phyloP scores from a whole-genome alignment of 225 moss, liverwort and hornwort species.

The Rhytidiadelphus loreus region DNA sequence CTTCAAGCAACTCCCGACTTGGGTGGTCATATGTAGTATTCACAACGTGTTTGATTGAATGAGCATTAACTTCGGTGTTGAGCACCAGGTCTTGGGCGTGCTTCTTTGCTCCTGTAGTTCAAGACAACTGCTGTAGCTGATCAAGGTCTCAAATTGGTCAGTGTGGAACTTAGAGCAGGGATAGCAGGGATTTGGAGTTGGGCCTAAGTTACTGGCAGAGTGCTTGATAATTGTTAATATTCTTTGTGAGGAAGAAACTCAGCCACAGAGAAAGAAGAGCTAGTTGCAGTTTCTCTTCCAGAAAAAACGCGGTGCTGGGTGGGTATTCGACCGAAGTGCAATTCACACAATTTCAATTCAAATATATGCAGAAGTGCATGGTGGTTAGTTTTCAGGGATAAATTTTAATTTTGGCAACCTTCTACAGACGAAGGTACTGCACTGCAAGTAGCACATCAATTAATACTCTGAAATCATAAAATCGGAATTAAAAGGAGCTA shows the following conservation, averaged over 20 bases:
- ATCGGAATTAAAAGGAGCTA: neutral
- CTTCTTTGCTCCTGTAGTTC: neutral
- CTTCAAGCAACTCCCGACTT: neutral
- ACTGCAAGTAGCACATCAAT: neutral
- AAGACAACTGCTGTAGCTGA: neutral
- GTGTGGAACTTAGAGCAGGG: neutral
- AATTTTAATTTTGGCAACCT: neutral
- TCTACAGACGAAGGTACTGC: neutral
- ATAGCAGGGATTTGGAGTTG: neutral
- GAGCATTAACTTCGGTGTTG: neutral
- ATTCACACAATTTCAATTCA: neutral
- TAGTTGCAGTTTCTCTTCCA: neutral
- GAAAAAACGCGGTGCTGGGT: neutral
- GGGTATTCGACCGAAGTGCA: neutral
- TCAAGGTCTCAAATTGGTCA: neutral
- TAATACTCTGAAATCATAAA: neutral
- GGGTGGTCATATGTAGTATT: no score
- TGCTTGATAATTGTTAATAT: neutral
- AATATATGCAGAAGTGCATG: neutral
- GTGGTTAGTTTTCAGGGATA: neutral
- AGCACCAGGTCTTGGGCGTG: neutral
- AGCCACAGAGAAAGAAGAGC: neutral
- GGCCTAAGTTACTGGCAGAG: neutral
- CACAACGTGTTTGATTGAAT: neutral
- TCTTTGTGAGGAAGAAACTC: neutral